A percentile compares a stretch with the other conserved stretches of the same genome.
phyloP scores from a whole-genome alignment of 768 basidiomycete species.

The Kwoniella dejecticola region DNA sequence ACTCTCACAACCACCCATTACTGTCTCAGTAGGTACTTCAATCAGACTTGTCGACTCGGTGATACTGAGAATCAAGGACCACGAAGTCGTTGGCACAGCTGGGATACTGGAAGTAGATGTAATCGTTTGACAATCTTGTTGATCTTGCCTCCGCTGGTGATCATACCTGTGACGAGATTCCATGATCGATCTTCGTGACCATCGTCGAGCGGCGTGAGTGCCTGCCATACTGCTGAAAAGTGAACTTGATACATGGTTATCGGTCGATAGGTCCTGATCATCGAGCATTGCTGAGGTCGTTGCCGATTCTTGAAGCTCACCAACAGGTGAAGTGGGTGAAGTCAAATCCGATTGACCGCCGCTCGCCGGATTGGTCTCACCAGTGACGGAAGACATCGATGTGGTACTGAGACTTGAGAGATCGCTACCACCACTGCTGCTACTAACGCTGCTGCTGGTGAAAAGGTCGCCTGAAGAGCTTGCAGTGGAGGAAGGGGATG shows the following conservation, averaged over 20 bases:
- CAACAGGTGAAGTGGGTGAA: background rate
- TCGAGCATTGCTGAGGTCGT: background rate
- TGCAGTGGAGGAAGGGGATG: too few relatives aligned
- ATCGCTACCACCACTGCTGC: background rate
- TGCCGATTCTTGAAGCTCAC: background rate
- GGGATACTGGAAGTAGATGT: conserved; percentile 5
- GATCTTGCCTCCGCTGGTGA: background rate
- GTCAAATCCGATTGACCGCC: background rate
- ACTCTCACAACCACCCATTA: conserved; percentile 7
- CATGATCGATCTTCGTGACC: background rate
- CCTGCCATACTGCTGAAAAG: background rate
- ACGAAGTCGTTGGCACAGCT: conserved; percentile 6
- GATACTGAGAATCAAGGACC: conserved; percentile 3
- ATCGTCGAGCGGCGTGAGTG: background rate
- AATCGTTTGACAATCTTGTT: background rate
- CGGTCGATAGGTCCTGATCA: background rate
- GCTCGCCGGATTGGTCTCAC: background rate
- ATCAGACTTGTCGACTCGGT: conserved; percentile 6
- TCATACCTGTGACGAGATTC: too few relatives aligned
- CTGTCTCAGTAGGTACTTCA: background rate
- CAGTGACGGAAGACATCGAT: too few relatives aligned
- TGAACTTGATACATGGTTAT: background rate
- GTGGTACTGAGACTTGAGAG: background rate
- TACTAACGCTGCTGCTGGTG: background rate
- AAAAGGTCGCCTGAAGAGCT: too few relatives aligned